Evolutionary conservation across 352 stramenopile species (phyloP), one percentile per base, ranked within the genome.

Genomic region (Globisporangium perplexum): DNA sequence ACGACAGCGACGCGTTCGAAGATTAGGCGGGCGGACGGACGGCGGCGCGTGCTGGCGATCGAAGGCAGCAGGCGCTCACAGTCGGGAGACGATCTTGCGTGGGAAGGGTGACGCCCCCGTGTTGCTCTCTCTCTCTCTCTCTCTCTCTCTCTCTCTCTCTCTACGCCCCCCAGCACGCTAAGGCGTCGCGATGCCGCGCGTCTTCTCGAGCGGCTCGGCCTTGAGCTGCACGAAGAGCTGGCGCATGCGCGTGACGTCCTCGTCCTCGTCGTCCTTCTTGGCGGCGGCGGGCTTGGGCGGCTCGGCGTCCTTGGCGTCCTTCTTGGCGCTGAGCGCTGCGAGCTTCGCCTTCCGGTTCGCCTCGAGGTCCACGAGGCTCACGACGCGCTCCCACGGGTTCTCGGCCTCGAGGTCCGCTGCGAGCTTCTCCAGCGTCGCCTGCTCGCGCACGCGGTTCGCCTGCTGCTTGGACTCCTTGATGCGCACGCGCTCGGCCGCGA

Each of bases 181-280:
- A 68, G 78, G 72, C 49, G 66, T 60, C 57, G 72, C 62, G 53
- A 79, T 66, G 47, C 62, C 61, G 41, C 85, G 83, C 52, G 80
- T 90, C 62, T 91, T 75, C 48, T 93, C 78, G n/a, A 93, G 72
- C 50, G 84, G 78, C 58, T 96, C 79, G 48, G 93, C 86, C 86
- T 98, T 98, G 51, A 98, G 72, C 64, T 96, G 74, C 58, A 98
- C 87, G 53, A 98, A 88, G 39, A 97, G 68, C 74, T 97, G 90
- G 59, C 84, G 86, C 90, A 98, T 98, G 50, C 93, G 77, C 45
- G 81, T 93, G 33, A 96, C 78, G 69, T 97, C 90, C 48, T 84
- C 77, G 24, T 90, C 82, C 46, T 87, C 79, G 38, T 85, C 74
- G 26, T 84, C 66, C 24, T 65, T 76, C 55, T 87, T 83, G n/a